phyloP scores from a whole-genome alignment of 345 rosid species.

The Euphorbia tirucalli region DNA sequence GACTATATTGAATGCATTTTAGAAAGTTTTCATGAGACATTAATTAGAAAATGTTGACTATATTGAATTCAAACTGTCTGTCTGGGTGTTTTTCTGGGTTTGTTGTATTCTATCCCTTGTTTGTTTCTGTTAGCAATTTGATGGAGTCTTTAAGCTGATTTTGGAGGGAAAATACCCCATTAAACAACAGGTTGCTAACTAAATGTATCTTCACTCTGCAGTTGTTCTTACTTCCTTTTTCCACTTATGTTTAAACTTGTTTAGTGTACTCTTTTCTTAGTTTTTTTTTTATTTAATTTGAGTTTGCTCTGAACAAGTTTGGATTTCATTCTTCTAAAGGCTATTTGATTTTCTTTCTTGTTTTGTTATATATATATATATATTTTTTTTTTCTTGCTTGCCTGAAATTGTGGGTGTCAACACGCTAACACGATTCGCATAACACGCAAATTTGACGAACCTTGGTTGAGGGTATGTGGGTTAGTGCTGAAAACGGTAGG shows the following conservation, averaged over 20 bases:
- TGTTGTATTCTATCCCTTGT: conserved; percentile 15
- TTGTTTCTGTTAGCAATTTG: too few species aligned
- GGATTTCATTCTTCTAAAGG: background rate
- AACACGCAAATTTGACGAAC: too few species aligned
- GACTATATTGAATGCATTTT: too few species aligned
- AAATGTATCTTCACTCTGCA: conserved; percentile 17
- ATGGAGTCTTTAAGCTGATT: conserved; percentile 22
- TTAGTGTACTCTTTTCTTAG: background rate
- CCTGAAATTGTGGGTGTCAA: too few species aligned
- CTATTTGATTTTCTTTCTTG: background rate
- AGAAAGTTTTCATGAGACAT: too few species aligned
- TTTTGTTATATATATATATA: too few species aligned
- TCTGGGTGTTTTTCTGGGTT: conserved; percentile 27
- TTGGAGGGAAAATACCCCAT: conserved; percentile 18
- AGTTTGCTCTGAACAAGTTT: conserved; percentile 13
- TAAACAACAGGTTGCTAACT: conserved; percentile 24
- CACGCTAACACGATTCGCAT: too few species aligned
- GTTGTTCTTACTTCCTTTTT: conserved; percentile 10
- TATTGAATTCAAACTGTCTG: too few species aligned
- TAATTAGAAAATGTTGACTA: too few species aligned
- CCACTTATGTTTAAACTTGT: conserved; percentile 11
- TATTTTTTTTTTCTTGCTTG: background rate
- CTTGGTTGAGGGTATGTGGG: too few species aligned
- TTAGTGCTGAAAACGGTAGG: too few species aligned
- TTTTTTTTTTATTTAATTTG: background rate